Conservation (phyloP, 805 yeast species). For the Teunomyces funiuensis region DNA sequence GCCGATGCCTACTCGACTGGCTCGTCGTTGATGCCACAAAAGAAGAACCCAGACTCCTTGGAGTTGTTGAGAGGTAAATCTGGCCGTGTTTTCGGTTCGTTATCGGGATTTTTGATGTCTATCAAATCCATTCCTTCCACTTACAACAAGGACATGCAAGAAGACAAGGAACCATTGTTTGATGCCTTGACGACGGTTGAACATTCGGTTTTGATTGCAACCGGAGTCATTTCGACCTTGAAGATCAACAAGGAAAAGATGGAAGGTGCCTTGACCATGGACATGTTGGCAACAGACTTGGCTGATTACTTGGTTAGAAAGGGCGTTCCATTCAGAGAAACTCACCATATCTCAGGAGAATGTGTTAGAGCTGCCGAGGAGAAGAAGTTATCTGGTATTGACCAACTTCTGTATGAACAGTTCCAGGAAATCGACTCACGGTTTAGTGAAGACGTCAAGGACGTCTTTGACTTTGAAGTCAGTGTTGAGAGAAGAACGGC, state of each 20-base stretch:
- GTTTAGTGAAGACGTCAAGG: slow-evolving; percentile 76
- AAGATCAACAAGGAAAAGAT: slow-evolving; percentile 68
- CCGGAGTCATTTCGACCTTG: slow-evolving; percentile 93
- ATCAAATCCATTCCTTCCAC: slow-evolving; percentile 97
- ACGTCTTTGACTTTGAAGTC: slow-evolving; percentile 87
- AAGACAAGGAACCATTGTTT: slow-evolving; percentile 97
- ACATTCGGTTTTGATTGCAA: slow-evolving; percentile 90
- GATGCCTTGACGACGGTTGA: slow-evolving; percentile 88
- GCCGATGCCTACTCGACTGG: slow-evolving; percentile 99
- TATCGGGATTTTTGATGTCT: slow-evolving; percentile 95
- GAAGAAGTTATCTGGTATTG: slow-evolving; percentile 75
- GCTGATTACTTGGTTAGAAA: slow-evolving; percentile 97
- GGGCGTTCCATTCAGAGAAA: slow-evolving; percentile 99
- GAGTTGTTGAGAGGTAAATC: slow-evolving; percentile 95
- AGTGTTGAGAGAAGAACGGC: slow-evolving; percentile 97
- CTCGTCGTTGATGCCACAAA: slow-evolving; percentile 97
- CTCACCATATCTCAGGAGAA: slow-evolving; percentile 98
- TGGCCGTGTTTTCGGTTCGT: slow-evolving; percentile 94
- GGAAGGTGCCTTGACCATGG: slow-evolving; percentile 92
- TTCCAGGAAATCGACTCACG: slow-evolving; percentile 77
- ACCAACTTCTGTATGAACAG: slow-evolving; percentile 74
- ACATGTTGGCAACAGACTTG: slow-evolving; percentile 97
- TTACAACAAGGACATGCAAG: slow-evolving; percentile 97
- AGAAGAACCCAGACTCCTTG: slow-evolving; percentile 95
- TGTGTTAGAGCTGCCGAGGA: slow-evolving; percentile 93